Conservation (phyloP, 1,139 yeast genomes). For the Suhomyces ambrosiae region DNA sequence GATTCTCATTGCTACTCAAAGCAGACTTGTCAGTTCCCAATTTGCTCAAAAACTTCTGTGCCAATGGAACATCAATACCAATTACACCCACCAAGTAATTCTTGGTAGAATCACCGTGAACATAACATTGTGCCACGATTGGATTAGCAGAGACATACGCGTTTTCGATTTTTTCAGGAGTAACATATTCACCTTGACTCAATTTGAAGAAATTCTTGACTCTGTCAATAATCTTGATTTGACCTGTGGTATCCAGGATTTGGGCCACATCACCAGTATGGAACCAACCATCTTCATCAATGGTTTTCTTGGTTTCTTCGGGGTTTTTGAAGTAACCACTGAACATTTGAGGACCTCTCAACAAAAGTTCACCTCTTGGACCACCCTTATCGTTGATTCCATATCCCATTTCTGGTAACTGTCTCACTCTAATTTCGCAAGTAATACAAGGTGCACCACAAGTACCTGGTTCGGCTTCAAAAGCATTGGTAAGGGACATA, state of each 20-base stretch:
- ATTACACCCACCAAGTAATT: slow-evolving; percentile 24
- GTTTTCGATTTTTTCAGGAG: slow-evolving; percentile 30
- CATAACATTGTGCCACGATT: slow-evolving; percentile 23
- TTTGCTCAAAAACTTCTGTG: slow-evolving; percentile 18
- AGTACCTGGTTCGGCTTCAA: slow-evolving; percentile 56
- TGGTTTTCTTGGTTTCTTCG: slow-evolving; percentile 25
- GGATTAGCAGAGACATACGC: slow-evolving; percentile 23
- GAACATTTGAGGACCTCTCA: slow-evolving; percentile 31
- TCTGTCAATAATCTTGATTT: slow-evolving; percentile 27
- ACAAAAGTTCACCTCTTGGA: slow-evolving; percentile 29
- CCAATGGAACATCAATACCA: slow-evolving; percentile 25
- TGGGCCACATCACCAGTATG: slow-evolving; percentile 31
- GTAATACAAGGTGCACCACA: slow-evolving; percentile 62
- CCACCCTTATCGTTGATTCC: slow-evolving; percentile 37
- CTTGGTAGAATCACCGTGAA: slow-evolving; percentile 27
- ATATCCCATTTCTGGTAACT: slow-evolving; percentile 71
- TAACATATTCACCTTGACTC: slow-evolving; percentile 32
- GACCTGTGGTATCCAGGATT: slow-evolving; percentile 19
- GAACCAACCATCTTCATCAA: slow-evolving; percentile 30
- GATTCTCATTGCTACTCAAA: slow-evolving; percentile 20
- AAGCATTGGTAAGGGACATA: slow-evolving; percentile 42
- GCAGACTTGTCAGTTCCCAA: slow-evolving; percentile 18
- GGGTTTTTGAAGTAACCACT: slow-evolving; percentile 27
- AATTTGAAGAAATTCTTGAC: slow-evolving; percentile 34
- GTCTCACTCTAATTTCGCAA: slow-evolving; percentile 61